Base-by-base conservation (phyloP, 2,329 filamentous ascomycete species). In the Aspergillus hortae region DNA sequence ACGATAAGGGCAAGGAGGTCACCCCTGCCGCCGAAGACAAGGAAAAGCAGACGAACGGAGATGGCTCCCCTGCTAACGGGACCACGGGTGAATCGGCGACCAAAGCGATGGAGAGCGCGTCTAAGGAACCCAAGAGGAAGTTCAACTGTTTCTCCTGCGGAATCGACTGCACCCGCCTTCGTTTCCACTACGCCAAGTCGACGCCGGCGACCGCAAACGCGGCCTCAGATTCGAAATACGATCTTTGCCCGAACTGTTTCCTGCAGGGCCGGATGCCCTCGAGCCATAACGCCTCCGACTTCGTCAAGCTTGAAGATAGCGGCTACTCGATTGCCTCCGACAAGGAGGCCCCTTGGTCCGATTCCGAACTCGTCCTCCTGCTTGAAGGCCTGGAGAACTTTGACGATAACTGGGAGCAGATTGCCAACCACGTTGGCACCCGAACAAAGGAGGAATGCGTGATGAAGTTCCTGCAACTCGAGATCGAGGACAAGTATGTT, bases 401-500 rank as follows among this genome's bases (percentile, higher is more conserved):
- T 63, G 92, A 97, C 59, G 92, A 97, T 55, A 90, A 97, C 73
- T 99, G 94, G 94, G 87, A 89, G 52, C 85, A 90, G 63, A 92
- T 99, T 59, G 87, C 95, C 1, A 90, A 92, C 57, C 89, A 96
- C 65, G 94, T 99, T 41, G 89, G 89, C 45, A 95, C 90, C 2
- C 86, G 92, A 54, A 96, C 91, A 1, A 83, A 90, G 48, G 95
- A 99, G 71, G 92, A 99, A 74, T 99, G 94, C 69, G 92, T 97
- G 14, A 81, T 97, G 62, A 94, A 96, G 69, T 99, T 99, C 77
- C 73, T 99, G 58, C 91, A 96, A 67, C 80, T 99, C 33, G 92
- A 96, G 61, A 99, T 99, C 56, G 94, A 97, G 70, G 92, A 96
- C 76, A 95, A 95, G 70, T 99, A 96, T 66, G 78, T 96, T 9